phyloP scores from a whole-genome alignment of 768 basidiomycete species.

The Grammothele lineata region DNA sequence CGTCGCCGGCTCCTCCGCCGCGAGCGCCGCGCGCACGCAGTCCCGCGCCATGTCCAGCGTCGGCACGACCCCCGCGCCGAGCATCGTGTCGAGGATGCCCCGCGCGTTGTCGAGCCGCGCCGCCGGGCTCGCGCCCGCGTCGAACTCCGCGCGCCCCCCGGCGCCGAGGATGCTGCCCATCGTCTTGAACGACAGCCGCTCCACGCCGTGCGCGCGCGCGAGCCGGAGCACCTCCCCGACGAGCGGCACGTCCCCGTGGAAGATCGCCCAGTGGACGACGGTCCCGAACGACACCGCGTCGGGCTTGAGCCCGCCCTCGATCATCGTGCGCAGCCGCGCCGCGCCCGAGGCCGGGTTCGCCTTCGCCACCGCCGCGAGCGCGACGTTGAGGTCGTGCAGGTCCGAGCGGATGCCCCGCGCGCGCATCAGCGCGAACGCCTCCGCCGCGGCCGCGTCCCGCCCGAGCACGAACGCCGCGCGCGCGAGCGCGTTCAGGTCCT shows the following conservation, averaged over 20 bases:
- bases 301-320: slow-evolving; percentile 41
- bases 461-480: slow-evolving; percentile 59
- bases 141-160: slow-evolving; percentile 14
- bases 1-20: slow-evolving; percentile 41
- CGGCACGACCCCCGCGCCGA: slow-evolving; percentile 31
- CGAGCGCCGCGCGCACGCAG: slow-evolving; percentile 48
- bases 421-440: slow-evolving; percentile 42
- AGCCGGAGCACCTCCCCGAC: slow-evolving; percentile 38
- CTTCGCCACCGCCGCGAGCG: slow-evolving; percentile 49
- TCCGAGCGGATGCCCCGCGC: slow-evolving; percentile 53
- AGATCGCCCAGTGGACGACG: slow-evolving; percentile 53
- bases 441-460: slow-evolving; percentile 41
- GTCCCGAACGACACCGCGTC: slow-evolving; percentile 57
- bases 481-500: slow-evolving; percentile 54
- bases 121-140: slow-evolving; percentile 16
- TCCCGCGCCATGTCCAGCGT: slow-evolving; percentile 47
- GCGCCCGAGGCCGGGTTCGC: slow-evolving; percentile 43
- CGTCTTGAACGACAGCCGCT: slow-evolving; percentile 43
- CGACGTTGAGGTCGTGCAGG: slow-evolving; percentile 60
- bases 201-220: slow-evolving; percentile 33
- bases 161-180: slow-evolving; percentile 44
- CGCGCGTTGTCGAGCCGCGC: slow-evolving; percentile 39
- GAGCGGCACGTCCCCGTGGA: slow-evolving; percentile 40
- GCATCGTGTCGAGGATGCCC: slow-evolving; percentile 37
- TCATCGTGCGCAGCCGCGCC: slow-evolving; percentile 49